Evolutionary conservation across 129 eudicot genomes (phyloP).

Genomic region (Erigeron canadensis): DNA sequence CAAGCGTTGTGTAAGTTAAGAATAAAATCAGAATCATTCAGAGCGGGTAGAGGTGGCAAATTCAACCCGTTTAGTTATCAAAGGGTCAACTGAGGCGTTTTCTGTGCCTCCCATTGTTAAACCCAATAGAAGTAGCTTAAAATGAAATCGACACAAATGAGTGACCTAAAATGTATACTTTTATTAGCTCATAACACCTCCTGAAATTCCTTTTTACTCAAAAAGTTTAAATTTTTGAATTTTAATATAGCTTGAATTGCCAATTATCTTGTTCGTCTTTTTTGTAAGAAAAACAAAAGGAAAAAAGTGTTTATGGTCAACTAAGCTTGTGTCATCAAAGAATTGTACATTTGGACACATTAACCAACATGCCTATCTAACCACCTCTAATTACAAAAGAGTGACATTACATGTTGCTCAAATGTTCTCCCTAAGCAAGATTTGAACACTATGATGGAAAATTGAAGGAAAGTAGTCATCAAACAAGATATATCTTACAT

Average conservation of each 20-base stretch:
- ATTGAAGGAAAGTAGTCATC: background rate
- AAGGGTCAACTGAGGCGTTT: background rate
- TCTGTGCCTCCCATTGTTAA: background rate
- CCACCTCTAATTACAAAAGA: too few relatives aligned
- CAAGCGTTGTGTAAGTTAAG: background rate
- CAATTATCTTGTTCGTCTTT: too few relatives aligned
- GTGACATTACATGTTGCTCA: too few relatives aligned
- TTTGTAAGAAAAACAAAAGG: too few relatives aligned
- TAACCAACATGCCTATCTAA: too few relatives aligned
- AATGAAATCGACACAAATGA: background rate
- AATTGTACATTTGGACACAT: too few relatives aligned
- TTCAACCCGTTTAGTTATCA: background rate
- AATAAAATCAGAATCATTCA: background rate
- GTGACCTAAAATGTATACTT: background rate
- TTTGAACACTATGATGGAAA: too few relatives aligned
- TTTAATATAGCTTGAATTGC: too few relatives aligned
- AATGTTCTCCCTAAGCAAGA: too few relatives aligned
- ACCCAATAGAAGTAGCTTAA: too few relatives aligned
- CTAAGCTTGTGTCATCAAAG: too few relatives aligned
- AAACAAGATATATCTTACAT: slow-evolving; percentile 40
- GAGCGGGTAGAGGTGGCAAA: background rate
- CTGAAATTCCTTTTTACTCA: background rate
- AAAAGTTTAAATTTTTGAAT: background rate
- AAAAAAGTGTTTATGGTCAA: too few relatives aligned
- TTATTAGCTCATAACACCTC: background rate